These are phyloP conservation scores for Globisporangium recalcitrans DNA, from an alignment of 352 stramenopile species.

Conservation along the genomic window DNA sequence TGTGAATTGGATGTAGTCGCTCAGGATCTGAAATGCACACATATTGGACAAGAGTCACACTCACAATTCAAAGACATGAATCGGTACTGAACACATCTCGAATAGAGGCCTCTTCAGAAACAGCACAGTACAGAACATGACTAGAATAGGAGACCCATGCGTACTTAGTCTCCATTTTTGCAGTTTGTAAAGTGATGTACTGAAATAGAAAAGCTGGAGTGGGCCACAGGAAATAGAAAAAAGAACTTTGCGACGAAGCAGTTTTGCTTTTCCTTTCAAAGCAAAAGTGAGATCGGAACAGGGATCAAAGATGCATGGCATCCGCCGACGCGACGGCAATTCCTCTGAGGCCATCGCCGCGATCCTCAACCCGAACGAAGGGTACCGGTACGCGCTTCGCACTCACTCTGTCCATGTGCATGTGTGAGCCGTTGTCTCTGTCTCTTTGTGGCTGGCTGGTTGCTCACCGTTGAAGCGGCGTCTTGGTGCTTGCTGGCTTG, in stretches of 20 bases:
- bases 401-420: no score
- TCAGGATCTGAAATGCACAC: slow-evolving; percentile 5
- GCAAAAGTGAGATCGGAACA: no score
- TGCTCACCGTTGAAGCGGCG: not conserved
- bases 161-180: no score
- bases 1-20: no score
- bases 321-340: slow-evolving; percentile 60
- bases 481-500: not conserved
- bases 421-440: not conserved
- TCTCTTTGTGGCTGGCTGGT: not conserved
- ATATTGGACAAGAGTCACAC: slow-evolving; percentile 22
- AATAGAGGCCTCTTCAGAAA: not conserved
- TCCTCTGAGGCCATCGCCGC: slow-evolving; percentile 60
- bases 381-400: slow-evolving; percentile 30
- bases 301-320: slow-evolving; percentile 20
- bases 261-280: not conserved
- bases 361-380: slow-evolving; percentile 57
- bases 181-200: no score
- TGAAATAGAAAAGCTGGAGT: not conserved
- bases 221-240: not conserved
- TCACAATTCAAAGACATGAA: not conserved
- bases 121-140: not conserved
- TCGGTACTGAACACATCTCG: slow-evolving; percentile 1
- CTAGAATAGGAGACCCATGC: no score
- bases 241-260: not conserved